Percentiles rank a stretch among this genome's conserved stretches.
phyloP scores from a whole-genome alignment of 1,284 basidiomycete genomes.

The Cystobasidiaceae sp. region DNA sequence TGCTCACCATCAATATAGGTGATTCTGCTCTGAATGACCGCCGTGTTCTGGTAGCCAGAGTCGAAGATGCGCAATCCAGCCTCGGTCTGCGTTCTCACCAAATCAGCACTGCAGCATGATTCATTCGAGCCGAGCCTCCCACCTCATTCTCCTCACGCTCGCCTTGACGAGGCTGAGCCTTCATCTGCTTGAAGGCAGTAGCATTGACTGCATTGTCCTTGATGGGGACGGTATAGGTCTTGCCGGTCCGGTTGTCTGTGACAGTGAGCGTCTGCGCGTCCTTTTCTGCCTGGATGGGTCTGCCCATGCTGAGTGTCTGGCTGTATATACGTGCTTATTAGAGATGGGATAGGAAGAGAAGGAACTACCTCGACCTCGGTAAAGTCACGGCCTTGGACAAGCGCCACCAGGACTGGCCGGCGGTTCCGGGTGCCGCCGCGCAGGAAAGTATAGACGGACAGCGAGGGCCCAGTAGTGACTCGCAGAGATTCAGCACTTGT shows the following conservation, averaged over 20 bases:
- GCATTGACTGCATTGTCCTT: constrained; percentile 49
- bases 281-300: not conserved
- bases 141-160: constrained; percentile 73
- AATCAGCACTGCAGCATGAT: not conserved
- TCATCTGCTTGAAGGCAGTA: constrained; percentile 70
- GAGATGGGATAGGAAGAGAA: too few relatives aligned
- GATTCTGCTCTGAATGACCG: constrained; percentile 68
- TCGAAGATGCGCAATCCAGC: constrained; percentile 71
- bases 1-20: constrained; percentile 74
- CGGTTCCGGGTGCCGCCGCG: too few relatives aligned
- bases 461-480: too few relatives aligned
- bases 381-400: too few relatives aligned
- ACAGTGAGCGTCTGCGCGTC: constrained; percentile 58
- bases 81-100: constrained; percentile 50
- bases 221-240: constrained; percentile 61
- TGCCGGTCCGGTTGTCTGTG: constrained; percentile 76
- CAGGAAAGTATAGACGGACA: too few relatives aligned
- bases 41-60: constrained; percentile 62
- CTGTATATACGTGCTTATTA: not conserved
- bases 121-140: constrained; percentile 1
- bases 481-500: too few relatives aligned
- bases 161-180: constrained; percentile 55
- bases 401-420: too few relatives aligned
- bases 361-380: too few relatives aligned
- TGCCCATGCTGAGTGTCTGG: too few relatives aligned